Evolutionary conservation across 805 yeast genomes (phyloP).

Genomic region (Wickerhamiella kurtzmanii): DNA sequence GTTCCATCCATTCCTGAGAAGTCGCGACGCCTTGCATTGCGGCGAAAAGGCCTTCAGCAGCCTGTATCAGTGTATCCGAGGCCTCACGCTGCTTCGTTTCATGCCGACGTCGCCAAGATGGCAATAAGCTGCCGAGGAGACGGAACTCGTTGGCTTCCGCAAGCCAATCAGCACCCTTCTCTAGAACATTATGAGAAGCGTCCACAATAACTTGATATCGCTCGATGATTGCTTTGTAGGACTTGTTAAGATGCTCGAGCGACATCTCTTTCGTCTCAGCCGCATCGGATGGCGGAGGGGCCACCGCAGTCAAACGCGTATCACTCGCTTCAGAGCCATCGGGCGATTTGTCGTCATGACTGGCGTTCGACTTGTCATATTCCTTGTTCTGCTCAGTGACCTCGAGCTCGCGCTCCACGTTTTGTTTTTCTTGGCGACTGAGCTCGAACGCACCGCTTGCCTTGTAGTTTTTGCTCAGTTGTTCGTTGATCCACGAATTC

Average conservation of each 20-base stretch:
- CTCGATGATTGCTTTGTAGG: background rate
- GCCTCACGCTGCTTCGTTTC: background rate
- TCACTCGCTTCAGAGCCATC: background rate
- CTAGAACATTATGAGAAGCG: slow-evolving; percentile 11
- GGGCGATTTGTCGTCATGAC: background rate
- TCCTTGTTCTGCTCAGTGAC: background rate
- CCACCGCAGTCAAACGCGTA: background rate
- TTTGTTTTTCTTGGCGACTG: background rate
- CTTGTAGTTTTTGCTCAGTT: slow-evolving; percentile 5
- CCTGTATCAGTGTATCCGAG: background rate
- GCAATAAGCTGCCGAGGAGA: slow-evolving; percentile 6
- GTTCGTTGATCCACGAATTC: background rate
- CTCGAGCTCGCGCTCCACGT: background rate
- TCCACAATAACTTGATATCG: slow-evolving; percentile 11
- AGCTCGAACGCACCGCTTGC: slow-evolving; percentile 12
- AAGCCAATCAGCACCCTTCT: slow-evolving; percentile 15
- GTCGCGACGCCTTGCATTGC: background rate
- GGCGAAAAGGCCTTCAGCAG: background rate
- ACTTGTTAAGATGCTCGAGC: background rate
- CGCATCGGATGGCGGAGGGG: background rate
- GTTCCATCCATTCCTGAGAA: background rate
- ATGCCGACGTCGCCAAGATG: slow-evolving; percentile 3
- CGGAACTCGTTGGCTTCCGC: slow-evolving; percentile 16
- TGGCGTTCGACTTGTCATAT: background rate
- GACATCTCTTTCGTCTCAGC: background rate